phyloP scores from a whole-genome alignment of 2,329 filamentous ascomycete species.

The Colletotrichum chrysophilum region DNA sequence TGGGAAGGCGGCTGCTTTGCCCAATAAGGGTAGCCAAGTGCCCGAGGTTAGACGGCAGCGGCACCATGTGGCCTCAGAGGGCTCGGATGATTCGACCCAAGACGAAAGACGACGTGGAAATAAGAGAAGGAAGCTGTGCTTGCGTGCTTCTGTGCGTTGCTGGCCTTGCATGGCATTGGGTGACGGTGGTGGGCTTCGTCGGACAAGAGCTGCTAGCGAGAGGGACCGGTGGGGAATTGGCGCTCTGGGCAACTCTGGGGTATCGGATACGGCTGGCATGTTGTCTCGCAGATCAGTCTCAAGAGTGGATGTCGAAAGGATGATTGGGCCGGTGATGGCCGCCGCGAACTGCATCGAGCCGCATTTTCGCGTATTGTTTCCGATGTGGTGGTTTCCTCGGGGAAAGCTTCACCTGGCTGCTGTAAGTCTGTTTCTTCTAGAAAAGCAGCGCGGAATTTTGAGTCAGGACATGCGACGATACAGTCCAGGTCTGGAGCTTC shows the following conservation, averaged over 20 bases:
- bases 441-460: background rate
- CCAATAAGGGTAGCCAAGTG: background rate
- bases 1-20: background rate
- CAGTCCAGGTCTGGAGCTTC: background rate
- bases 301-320: background rate
- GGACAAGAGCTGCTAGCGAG: background rate
- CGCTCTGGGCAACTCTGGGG: background rate
- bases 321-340: background rate
- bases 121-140: background rate
- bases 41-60: background rate
- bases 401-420: background rate
- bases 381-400: background rate
- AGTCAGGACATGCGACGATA: constrained; percentile 4
- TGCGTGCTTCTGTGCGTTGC: background rate
- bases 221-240: background rate
- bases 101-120: background rate
- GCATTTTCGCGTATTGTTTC: background rate
- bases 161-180: background rate
- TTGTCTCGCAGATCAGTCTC: background rate
- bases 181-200: background rate
- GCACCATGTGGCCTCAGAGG: background rate
- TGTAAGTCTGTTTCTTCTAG: background rate
- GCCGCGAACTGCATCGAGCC: background rate
- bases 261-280: background rate
- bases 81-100: background rate